Evolutionary conservation across 2,329 filamentous ascomycete species (phyloP).

Genomic region (Fusarium sp.): DNA sequence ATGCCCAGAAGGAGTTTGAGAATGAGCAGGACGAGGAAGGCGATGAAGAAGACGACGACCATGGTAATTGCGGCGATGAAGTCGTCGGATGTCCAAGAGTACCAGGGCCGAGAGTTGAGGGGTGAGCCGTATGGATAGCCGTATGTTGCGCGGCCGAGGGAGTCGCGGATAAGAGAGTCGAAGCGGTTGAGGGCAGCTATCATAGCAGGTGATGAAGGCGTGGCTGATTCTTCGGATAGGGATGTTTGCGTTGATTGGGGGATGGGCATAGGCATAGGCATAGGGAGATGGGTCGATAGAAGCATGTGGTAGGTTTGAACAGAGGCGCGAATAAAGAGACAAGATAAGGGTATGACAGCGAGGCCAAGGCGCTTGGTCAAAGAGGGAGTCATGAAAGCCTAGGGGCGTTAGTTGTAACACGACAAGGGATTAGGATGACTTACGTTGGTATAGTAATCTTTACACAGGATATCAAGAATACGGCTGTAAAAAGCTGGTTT

Average conservation of each 20-base stretch:
- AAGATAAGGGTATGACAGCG: slow-evolving; percentile 90
- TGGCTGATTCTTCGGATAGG: slow-evolving; percentile 68
- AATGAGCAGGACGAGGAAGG: slow-evolving; percentile 85
- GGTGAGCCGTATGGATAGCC: slow-evolving; percentile 58
- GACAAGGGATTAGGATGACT: slow-evolving; percentile 41
- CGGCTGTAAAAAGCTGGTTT: slow-evolving; percentile 88
- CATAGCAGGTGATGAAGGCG: slow-evolving; percentile 74
- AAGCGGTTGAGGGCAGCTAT: slow-evolving; percentile 81
- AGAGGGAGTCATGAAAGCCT: slow-evolving; percentile 91
- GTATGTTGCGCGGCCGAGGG: slow-evolving; percentile 77
- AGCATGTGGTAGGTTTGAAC: slow-evolving; percentile 99
- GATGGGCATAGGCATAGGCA: slow-evolving; percentile 74
- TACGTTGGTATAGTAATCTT: slow-evolving; percentile 96
- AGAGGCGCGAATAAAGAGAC: slow-evolving; percentile 92
- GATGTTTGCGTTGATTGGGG: slow-evolving; percentile 71
- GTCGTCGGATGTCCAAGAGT: slow-evolving; percentile 73
- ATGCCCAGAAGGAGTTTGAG: slow-evolving; percentile 89
- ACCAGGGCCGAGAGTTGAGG: slow-evolving; percentile 54
- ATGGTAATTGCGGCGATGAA: slow-evolving; percentile 80
- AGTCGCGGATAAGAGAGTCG: slow-evolving; percentile 77
- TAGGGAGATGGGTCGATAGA: slow-evolving; percentile 82
- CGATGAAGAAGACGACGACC: slow-evolving; percentile 82
- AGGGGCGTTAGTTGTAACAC: slow-evolving; percentile 13
- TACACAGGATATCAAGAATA: slow-evolving; percentile 91
- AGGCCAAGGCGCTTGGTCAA: slow-evolving; percentile 88